Evolutionary conservation across 331 rosid genomes (phyloP).

Genomic region (Rhamnella rubrinervis): DNA sequence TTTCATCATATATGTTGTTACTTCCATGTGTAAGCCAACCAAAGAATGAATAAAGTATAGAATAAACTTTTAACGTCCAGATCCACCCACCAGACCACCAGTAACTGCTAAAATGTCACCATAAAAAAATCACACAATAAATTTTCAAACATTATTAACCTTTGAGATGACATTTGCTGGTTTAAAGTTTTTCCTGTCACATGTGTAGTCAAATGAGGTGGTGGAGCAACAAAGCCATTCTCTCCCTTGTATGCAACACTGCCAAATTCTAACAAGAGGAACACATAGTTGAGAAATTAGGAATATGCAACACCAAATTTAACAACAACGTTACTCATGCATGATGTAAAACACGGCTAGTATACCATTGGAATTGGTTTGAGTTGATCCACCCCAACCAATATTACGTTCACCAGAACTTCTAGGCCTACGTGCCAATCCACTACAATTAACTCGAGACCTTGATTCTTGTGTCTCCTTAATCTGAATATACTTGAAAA

Average conservation of each 20-base stretch:
- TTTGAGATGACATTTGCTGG: slow-evolving; percentile 22
- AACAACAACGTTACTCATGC: background rate
- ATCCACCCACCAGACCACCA: too few species aligned
- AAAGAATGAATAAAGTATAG: background rate
- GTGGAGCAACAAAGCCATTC: slow-evolving; percentile 36
- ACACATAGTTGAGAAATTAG: slow-evolving; percentile 38
- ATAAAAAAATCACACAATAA: background rate
- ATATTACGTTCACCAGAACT: slow-evolving; percentile 23
- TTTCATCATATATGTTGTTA: too few species aligned
- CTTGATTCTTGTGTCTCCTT: slow-evolving; percentile 49
- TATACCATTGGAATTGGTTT: slow-evolving; percentile 47
- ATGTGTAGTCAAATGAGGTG: slow-evolving; percentile 30
- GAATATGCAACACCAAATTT: slow-evolving; percentile 28
- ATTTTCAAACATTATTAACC: slow-evolving; percentile 34
- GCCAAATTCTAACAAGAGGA: slow-evolving; percentile 49
- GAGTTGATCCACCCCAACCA: slow-evolving; percentile 35
- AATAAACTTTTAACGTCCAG: background rate
- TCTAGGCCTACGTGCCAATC: slow-evolving; percentile 37
- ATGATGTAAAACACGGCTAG: slow-evolving; percentile 10
- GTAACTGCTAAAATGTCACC: too few species aligned
- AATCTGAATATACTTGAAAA: slow-evolving; percentile 31
- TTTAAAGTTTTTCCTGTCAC: slow-evolving; percentile 22
- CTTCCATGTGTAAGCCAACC: background rate
- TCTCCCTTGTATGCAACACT: slow-evolving; percentile 40
- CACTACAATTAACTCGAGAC: slow-evolving; percentile 14